Conservation (phyloP, 2,329 filamentous ascomycete species). For the Ophiostoma montium region DNA sequence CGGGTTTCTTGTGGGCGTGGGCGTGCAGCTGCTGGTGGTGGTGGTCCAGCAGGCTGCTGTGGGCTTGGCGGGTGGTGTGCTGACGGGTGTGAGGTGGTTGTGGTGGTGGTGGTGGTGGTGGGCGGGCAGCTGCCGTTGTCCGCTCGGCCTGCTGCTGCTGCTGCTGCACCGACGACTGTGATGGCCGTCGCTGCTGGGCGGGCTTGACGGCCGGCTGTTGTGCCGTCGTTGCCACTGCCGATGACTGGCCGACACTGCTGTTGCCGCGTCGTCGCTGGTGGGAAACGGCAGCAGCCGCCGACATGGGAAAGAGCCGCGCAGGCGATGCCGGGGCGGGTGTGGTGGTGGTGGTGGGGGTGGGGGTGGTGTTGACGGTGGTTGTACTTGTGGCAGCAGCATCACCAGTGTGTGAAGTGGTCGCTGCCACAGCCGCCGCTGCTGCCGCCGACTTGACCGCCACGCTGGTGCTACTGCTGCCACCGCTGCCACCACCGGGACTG, state of each 20-base stretch:
- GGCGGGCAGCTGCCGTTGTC: neutral
- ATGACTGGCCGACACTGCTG: neutral
- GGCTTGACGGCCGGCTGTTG: neutral
- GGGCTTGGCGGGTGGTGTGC: neutral
- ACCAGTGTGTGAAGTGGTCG: neutral
- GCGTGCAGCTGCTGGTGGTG: constrained; percentile 1
- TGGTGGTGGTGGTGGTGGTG: neutral
- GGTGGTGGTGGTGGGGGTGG: neutral
- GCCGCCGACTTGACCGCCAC: neutral
- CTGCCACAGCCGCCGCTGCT: neutral
- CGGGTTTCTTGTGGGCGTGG: constrained; percentile 14
- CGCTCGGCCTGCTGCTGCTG: neutral
- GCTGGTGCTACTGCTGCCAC: neutral
- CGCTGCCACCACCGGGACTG: neutral
- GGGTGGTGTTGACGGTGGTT: neutral
- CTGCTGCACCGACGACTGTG: neutral
- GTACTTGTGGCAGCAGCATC: too few relatives aligned
- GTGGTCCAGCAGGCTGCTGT: neutral
- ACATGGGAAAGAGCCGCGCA: neutral
- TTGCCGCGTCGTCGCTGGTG: neutral
- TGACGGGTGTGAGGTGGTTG: too few relatives aligned
- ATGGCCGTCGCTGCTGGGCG: neutral
- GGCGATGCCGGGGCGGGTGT: neutral
- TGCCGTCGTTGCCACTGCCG: neutral
- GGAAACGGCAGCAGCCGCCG: neutral